Evolutionary conservation across 2,329 filamentous ascomycete genomes (phyloP).

Genomic region (Paraphaeosphaeria sporulosa): DNA sequence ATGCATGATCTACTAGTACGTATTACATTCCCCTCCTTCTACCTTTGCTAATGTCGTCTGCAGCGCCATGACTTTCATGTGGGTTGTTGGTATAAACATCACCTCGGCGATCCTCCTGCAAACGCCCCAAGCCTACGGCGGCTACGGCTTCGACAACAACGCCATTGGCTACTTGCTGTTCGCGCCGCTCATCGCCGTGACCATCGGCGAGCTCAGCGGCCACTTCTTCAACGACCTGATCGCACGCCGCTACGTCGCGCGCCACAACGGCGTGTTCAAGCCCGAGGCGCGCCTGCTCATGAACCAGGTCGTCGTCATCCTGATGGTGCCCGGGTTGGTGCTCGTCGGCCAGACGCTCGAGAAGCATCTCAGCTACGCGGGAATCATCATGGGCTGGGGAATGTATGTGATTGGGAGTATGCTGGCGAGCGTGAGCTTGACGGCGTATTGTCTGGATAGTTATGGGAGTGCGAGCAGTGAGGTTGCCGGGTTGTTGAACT

Average conservation of each 20-base stretch:
- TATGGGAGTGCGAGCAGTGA: slow-evolving; percentile 44
- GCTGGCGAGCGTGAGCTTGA: slow-evolving; percentile 42
- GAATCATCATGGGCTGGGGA: slow-evolving; percentile 45
- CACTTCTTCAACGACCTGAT: slow-evolving; percentile 50
- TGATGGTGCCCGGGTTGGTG: slow-evolving; percentile 44
- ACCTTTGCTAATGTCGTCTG: background rate
- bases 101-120: slow-evolving; percentile 35
- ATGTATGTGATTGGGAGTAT: slow-evolving; percentile 46
- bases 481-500: slow-evolving; percentile 44
- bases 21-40: background rate
- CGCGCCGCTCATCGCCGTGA: slow-evolving; percentile 45
- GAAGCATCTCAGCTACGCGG: slow-evolving; percentile 42
- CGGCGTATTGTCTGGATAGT: slow-evolving; percentile 45
- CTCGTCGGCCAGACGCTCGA: slow-evolving; percentile 44
- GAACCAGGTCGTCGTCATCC: slow-evolving; percentile 39
- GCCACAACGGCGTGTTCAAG: slow-evolving; percentile 38
- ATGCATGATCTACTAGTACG: slow-evolving; percentile 36
- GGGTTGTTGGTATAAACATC: slow-evolving; percentile 38
- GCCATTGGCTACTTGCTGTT: slow-evolving; percentile 43
- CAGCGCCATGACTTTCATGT: slow-evolving; percentile 35
- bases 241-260: slow-evolving; percentile 39
- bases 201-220: slow-evolving; percentile 43
- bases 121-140: slow-evolving; percentile 25
- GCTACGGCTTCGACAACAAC: slow-evolving; percentile 31
- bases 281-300: slow-evolving; percentile 45